phyloP scores from a whole-genome alignment of 176 grass and related monocot genomes.

The Areca catechu region DNA sequence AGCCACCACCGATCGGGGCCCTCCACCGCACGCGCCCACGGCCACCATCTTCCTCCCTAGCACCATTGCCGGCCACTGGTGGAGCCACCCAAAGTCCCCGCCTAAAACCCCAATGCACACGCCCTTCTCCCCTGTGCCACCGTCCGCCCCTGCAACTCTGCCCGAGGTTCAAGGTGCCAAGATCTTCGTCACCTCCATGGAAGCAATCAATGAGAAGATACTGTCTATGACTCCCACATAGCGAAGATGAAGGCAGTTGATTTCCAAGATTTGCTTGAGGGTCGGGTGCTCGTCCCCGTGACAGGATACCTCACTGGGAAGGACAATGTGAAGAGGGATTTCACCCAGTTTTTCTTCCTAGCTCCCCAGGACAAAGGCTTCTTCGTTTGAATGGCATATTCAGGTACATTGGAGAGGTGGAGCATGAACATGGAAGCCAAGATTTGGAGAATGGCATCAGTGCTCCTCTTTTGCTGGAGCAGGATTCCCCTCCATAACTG shows the following conservation, averaged over 20 bases:
- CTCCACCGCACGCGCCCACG: no score
- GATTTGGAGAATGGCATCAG: slow-evolving; percentile 31
- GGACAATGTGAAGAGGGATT: slow-evolving; percentile 44
- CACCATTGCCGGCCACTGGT: no score
- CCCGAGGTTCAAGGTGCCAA: slow-evolving; percentile 37
- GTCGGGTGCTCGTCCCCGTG: slow-evolving; percentile 83
- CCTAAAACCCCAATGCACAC: no score
- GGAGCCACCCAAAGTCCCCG: no score
- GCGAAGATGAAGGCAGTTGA: slow-evolving; percentile 86
- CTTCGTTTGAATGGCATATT: slow-evolving; percentile 85
- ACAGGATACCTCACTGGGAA: slow-evolving; percentile 55
- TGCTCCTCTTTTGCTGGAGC: slow-evolving; percentile 10
- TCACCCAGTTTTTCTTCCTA: slow-evolving; percentile 92
- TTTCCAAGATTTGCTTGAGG: slow-evolving; percentile 63
- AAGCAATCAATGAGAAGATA: slow-evolving; percentile 86
- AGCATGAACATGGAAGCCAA: slow-evolving; percentile 9
- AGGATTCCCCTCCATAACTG: slow-evolving; percentile 28
- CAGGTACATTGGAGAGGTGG: slow-evolving; percentile 35
- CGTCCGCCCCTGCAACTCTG: no score
- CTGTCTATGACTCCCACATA: slow-evolving; percentile 62
- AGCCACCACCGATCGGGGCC: no score
- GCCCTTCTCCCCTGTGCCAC: no score
- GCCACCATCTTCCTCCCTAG: no score
- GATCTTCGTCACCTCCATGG: slow-evolving; percentile 60
- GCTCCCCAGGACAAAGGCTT: slow-evolving; percentile 90